Conservation (phyloP, 176 grass and related monocot species). For the Puya raimondii region DNA sequence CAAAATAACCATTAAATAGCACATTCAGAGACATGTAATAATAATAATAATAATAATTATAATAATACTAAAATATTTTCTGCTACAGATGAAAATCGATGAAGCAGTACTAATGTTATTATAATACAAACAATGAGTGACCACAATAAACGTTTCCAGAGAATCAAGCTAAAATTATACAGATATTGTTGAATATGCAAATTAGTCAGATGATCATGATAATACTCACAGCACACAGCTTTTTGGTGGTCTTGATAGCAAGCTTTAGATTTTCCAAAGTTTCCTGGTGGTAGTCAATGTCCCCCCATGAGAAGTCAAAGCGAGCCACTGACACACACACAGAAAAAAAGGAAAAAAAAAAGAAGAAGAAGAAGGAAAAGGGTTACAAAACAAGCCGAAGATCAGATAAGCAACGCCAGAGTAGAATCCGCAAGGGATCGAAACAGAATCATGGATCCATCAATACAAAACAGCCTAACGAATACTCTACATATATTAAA, state of each 20-base stretch:
- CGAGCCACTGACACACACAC: conserved; percentile 47
- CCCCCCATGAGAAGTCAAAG: conserved; percentile 96
- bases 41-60: too few relatives aligned
- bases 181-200: not conserved
- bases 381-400: too few relatives aligned
- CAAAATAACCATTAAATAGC: not conserved
- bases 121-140: too few relatives aligned
- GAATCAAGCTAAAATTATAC: too few relatives aligned
- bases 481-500: not conserved
- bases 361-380: too few relatives aligned
- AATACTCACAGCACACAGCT: conserved; percentile 66
- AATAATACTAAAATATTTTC: too few relatives aligned
- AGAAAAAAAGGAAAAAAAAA: too few relatives aligned
- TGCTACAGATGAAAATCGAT: too few relatives aligned
- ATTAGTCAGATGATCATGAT: not conserved
- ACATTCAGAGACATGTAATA: not conserved
- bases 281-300: conserved; percentile 89
- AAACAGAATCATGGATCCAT: not conserved
- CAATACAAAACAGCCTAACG: not conserved
- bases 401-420: conserved; percentile 3
- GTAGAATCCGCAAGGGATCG: not conserved
- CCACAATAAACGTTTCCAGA: too few relatives aligned
- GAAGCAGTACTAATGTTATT: too few relatives aligned
- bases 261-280: conserved; percentile 89
- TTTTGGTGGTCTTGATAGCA: conserved; percentile 90